These are phyloP conservation scores for Pulveroboletus sp. DNA, from an alignment of 1,284 basidiomycete species.

Conservation along the genomic window DNA sequence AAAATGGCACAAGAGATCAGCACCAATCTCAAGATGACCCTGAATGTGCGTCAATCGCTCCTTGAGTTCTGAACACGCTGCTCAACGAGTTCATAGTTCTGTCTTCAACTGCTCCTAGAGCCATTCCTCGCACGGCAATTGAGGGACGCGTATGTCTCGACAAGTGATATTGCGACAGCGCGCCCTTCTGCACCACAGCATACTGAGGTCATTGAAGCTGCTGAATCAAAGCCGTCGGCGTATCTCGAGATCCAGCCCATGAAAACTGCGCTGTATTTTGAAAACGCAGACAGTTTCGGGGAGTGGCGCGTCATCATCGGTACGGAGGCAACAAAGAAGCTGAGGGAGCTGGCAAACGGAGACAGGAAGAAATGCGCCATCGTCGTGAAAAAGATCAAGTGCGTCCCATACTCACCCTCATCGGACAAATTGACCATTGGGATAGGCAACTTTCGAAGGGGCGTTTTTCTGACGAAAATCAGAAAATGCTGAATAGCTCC, in stretches of 20 bases:
- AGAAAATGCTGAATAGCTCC: constrained; percentile 56
- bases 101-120: constrained; percentile 24
- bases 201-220: background rate
- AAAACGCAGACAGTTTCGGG: constrained; percentile 53
- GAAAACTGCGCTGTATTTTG: constrained; percentile 51
- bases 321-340: constrained; percentile 43
- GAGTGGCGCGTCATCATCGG: constrained; percentile 55
- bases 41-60: constrained; percentile 30
- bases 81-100: constrained; percentile 23
- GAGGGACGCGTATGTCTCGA: constrained; percentile 15
- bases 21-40: constrained; percentile 24
- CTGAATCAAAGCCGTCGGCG: constrained; percentile 24
- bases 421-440: background rate
- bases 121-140: no score
- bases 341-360: no score
- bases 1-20: constrained; percentile 25
- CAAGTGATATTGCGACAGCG: background rate
- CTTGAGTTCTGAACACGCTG: background rate
- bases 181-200: no score
- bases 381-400: no score
- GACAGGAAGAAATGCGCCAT: no score
- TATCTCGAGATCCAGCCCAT: constrained; percentile 51
- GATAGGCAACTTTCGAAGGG: constrained; percentile 64
- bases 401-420: no score
- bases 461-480: constrained; percentile 67